These are phyloP conservation scores for Alternaria sp. DNA, from an alignment of 2,329 filamentous ascomycete genomes.

Conservation along the genomic window DNA sequence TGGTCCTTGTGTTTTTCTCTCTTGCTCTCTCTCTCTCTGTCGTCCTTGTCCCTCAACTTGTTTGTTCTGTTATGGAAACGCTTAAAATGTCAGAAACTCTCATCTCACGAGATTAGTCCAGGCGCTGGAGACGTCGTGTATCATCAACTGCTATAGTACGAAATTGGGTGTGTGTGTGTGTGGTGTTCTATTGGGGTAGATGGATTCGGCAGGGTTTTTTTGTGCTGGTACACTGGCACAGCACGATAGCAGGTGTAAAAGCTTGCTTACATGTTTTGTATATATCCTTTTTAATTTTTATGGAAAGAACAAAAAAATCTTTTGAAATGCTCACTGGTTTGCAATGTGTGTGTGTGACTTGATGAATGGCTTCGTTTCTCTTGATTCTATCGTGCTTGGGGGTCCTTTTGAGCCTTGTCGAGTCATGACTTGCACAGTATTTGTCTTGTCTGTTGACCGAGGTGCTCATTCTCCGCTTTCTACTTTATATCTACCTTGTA, in stretches of 20 bases:
- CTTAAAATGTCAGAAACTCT: conserved; percentile 37
- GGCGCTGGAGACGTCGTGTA: conserved; percentile 44
- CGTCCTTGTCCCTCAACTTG: conserved; percentile 3
- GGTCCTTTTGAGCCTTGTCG: too few species aligned
- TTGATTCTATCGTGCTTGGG: too few species aligned
- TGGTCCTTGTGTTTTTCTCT: conserved; percentile 10
- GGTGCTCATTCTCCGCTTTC: too few species aligned
- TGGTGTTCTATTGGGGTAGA: conserved; percentile 10
- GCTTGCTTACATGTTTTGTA: conserved; percentile 14
- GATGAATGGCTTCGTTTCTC: neutral
- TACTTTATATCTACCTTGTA: too few species aligned
- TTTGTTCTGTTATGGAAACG: neutral
- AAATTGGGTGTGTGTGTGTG: conserved; percentile 8
- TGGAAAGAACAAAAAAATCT: conserved; percentile 5
- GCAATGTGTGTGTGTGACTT: neutral
- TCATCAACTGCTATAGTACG: conserved; percentile 30
- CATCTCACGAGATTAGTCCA: conserved; percentile 33
- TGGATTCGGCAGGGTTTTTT: conserved; percentile 11
- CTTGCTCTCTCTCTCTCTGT: neutral
- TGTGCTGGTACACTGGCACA: conserved; percentile 33
- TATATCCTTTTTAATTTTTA: conserved; percentile 30
- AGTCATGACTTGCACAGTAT: too few species aligned
- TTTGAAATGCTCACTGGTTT: neutral
- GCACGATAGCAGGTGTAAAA: conserved; percentile 11
- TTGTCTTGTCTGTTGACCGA: too few species aligned